phyloP scores from a whole-genome alignment of 805 yeast species.

The Wickerhamomyces bisporus region DNA sequence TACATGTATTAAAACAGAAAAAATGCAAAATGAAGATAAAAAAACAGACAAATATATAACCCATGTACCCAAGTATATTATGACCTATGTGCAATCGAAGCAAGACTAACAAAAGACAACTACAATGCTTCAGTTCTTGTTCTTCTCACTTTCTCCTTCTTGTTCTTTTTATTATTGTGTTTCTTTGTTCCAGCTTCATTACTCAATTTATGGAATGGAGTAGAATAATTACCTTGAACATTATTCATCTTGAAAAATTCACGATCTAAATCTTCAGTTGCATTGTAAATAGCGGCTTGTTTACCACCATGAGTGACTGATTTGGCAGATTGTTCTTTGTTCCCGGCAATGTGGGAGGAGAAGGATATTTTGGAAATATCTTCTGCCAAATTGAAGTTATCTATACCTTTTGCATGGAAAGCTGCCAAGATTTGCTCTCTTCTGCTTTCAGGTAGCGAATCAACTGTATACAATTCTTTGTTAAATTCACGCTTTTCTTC shows the following conservation, averaged over 20 bases:
- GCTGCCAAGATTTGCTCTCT: constrained; percentile 66
- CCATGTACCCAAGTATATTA: no score
- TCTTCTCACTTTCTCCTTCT: constrained; percentile 46
- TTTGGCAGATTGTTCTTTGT: constrained; percentile 39
- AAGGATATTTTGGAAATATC: constrained; percentile 73
- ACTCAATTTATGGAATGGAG: constrained; percentile 67
- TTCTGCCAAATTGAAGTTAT: constrained; percentile 56
- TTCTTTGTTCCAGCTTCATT: constrained; percentile 36
- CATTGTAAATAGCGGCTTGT: constrained; percentile 72
- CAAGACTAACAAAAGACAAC: no score
- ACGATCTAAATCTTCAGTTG: constrained; percentile 77
- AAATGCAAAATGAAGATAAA: no score
- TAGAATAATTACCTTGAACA: constrained; percentile 55
- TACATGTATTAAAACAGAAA: no score
- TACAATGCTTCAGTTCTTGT: constrained; percentile 8
- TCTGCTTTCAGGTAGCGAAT: constrained; percentile 66
- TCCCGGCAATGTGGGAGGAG: constrained; percentile 65
- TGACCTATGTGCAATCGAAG: no score
- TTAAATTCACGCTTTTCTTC: constrained; percentile 66
- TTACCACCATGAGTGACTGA: constrained; percentile 72
- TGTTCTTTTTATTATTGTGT: constrained; percentile 67
- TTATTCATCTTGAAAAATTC: constrained; percentile 74
- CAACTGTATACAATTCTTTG: constrained; percentile 62
- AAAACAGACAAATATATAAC: background rate
- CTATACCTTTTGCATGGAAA: constrained; percentile 50